These are phyloP conservation scores for Diaporthe citri DNA, from an alignment of 2,329 filamentous ascomycete species.

Conservation along the genomic window DNA sequence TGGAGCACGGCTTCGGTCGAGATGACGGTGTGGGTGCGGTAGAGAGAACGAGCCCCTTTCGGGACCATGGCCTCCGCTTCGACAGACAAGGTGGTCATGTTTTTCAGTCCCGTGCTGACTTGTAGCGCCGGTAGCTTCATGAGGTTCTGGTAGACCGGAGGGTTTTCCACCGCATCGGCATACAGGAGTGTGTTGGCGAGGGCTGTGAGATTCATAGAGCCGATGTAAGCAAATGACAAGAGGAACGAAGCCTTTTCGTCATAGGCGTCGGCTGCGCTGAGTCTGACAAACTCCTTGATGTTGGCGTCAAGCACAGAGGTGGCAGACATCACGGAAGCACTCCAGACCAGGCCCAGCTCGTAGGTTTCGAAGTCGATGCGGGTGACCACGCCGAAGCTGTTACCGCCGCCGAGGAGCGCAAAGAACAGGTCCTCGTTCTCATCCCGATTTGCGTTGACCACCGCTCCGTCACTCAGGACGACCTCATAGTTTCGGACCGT, in stretches of 20 bases:
- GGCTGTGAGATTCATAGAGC: background rate
- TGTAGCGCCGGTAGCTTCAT: background rate
- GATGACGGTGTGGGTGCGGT: background rate
- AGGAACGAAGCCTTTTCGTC: constrained; percentile 10
- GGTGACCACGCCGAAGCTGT: constrained; percentile 44
- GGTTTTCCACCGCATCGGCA: background rate
- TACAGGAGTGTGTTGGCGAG: background rate
- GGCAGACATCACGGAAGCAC: background rate
- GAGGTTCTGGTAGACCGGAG: background rate
- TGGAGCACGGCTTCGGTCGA: constrained; percentile 27
- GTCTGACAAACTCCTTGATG: background rate
- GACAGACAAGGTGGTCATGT: background rate
- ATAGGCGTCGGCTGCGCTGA: background rate
- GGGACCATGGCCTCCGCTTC: background rate
- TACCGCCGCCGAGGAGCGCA: constrained; percentile 26
- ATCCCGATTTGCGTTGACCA: background rate
- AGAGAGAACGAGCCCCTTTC: background rate
- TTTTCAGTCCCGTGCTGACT: background rate
- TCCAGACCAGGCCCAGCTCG: constrained; percentile 28
- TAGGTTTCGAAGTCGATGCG: constrained; percentile 40
- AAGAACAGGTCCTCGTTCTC: background rate
- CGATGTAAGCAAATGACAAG: background rate
- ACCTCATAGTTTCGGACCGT: background rate
- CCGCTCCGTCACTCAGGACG: background rate
- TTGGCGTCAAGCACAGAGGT: background rate